Base-by-base conservation (phyloP, 805 yeast species). In the Monosporozyma yasuniensis region DNA sequence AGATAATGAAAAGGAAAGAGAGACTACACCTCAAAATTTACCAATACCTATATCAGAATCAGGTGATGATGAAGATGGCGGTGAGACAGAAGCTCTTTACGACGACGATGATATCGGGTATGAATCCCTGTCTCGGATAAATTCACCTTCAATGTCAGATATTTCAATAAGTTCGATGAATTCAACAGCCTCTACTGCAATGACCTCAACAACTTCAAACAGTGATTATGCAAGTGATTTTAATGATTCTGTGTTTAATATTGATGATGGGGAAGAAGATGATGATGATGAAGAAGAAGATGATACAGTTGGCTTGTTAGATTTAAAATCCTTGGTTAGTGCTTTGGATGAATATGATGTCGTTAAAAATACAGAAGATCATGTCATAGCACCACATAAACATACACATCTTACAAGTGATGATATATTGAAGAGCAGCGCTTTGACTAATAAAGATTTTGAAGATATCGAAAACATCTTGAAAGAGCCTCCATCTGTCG, bases 281-380 rank as follows among this genome's bases (percentile, higher is more conserved):
- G 48, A 27, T 9, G 52, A 52, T 18, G 56, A 47, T 35, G 56
- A 49, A 11, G 45, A 43, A 5, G 56, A 49, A 49, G 57, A 53
- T 5, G 50, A 41, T 4, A 43, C 41, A 14, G 47, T 46, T 18
- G 47, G 25, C 2, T 37, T 50, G 16, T 25, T 55, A 4, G 59
- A 54, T 22, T 30, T 60, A 8, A 50, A 50, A 10, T 59, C 66
- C 12, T 49, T 61, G 46, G 61, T 57, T 0, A 52, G 65, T 2
- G 64, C 61, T 6, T 48, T 64, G 9, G 66, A 63, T 50, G 67
- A 64, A 50, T 64, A 63, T 47, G 64, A 61, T 21, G 61, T 61
- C 2, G 56, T 58, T 45, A 53, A 35, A 39, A 32, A 28, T 14
- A n/a, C 6, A 12, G 16, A 32, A 32, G 35, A 32, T 14, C 32